phyloP scores from a whole-genome alignment of 495 filamentous ascomycete species.

The Penicillium herquei region DNA sequence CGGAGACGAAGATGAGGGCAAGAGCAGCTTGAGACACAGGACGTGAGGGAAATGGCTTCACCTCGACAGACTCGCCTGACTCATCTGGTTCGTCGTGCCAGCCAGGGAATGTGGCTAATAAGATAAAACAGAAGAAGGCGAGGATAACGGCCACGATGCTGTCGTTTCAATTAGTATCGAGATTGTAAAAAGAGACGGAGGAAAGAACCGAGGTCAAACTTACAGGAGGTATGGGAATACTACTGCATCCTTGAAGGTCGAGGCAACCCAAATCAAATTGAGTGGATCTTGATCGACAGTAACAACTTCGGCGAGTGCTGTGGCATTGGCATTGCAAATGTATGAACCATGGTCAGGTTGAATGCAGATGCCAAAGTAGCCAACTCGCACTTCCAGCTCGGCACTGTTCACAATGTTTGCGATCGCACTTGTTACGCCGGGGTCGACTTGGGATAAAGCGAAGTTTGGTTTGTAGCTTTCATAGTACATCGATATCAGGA shows the following conservation, averaged over 20 bases:
- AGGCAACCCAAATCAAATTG: slow-evolving; percentile 70
- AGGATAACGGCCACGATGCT: slow-evolving; percentile 71
- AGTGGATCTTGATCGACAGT: slow-evolving; percentile 66
- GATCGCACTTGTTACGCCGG: slow-evolving; percentile 68
- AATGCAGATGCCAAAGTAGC: slow-evolving; percentile 71
- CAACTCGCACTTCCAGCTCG: slow-evolving; percentile 65
- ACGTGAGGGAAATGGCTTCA: slow-evolving; percentile 68
- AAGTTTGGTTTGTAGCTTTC: slow-evolving; percentile 59
- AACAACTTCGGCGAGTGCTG: slow-evolving; percentile 60
- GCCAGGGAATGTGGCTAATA: slow-evolving; percentile 69
- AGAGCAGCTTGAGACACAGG: slow-evolving; percentile 66
- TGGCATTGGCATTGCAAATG: slow-evolving; percentile 67
- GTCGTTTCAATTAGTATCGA: slow-evolving; percentile 8
- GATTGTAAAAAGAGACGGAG: background rate
- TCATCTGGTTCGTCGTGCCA: slow-evolving; percentile 66
- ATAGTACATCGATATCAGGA: slow-evolving; percentile 71
- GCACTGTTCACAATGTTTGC: slow-evolving; percentile 64
- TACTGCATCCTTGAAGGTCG: slow-evolving; percentile 69
- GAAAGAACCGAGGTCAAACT: slow-evolving; percentile 22
- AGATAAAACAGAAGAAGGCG: slow-evolving; percentile 66
- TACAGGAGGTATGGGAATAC: slow-evolving; percentile 70
- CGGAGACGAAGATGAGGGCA: slow-evolving; percentile 64
- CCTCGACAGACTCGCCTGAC: slow-evolving; percentile 51
- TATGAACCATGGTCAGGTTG: slow-evolving; percentile 61
- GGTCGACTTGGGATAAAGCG: slow-evolving; percentile 76